Conservation (phyloP, 371 early-diverging fungal species). For the Circinella minor region DNA sequence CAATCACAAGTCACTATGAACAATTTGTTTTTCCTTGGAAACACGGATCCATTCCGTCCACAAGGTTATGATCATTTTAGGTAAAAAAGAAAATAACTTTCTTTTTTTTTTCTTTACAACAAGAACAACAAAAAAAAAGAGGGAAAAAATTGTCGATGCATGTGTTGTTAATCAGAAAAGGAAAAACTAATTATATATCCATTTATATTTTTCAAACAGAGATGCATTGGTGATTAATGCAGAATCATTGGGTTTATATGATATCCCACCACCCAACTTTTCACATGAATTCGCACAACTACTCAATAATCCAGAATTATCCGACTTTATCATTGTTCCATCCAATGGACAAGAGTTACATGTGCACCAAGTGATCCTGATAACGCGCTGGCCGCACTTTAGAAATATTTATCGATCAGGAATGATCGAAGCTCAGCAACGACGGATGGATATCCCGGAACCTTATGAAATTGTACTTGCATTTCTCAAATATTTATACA, state of each 20-base stretch:
- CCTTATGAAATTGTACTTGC: conserved; percentile 60
- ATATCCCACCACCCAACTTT: conserved; percentile 52
- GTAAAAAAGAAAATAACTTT: conserved; percentile 18
- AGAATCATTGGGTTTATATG: conserved; percentile 62
- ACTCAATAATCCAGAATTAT: conserved; percentile 61
- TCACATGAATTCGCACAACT: conserved; percentile 57
- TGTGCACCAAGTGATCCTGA: conserved; percentile 69
- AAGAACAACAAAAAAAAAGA: no score
- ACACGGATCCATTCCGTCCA: conserved; percentile 58
- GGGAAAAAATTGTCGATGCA: no score
- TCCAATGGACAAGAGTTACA: conserved; percentile 54
- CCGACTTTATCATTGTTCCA: conserved; percentile 64
- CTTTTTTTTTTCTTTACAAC: no score
- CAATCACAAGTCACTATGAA: conserved; percentile 26
- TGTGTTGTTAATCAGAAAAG: background rate
- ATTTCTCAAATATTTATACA: conserved; percentile 70
- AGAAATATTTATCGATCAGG: conserved; percentile 65
- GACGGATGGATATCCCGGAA: conserved; percentile 64
- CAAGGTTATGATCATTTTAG: conserved; percentile 68
- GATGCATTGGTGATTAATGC: conserved; percentile 62
- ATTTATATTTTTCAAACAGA: conserved; percentile 17
- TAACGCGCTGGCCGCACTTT: conserved; percentile 78
- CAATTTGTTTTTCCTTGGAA: conserved; percentile 57
- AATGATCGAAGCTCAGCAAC: conserved; percentile 65
- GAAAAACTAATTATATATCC: background rate